Evolutionary conservation across 2,329 filamentous ascomycete genomes (phyloP), one percentile per base, ranked within the genome.

Genomic region (Apiospora pterosperma): DNA sequence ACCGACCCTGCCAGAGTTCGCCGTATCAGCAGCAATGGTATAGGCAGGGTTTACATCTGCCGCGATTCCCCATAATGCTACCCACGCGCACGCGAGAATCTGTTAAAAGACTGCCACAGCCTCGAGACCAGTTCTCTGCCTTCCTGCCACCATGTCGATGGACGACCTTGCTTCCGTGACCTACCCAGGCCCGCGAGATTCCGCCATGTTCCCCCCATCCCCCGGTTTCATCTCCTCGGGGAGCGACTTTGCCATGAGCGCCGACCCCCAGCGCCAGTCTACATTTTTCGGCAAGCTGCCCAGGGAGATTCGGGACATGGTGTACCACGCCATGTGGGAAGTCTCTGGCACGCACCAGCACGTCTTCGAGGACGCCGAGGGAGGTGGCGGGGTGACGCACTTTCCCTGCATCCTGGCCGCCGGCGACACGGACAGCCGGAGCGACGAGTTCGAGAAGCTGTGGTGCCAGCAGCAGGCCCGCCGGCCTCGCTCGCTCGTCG

Each of bases 231-330:
- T 36, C 60, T 42, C 38, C 8, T 19, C 38, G 7, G 39, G 60
- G 7, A 62, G 31, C 52, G 60, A 44, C 34, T 63, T 68, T 28
- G 59, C 44, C 36, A 66, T 34, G 36, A 67, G 64, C 12, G 64
- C 67, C 12, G 31, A 68, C 61, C 36, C 42, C 25, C 68, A 74
- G 36, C 62, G 65, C 23, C 36, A 63, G 14, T 71, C 67, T 7
- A 61, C 5, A 4, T 67, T 73, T 58, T 71, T 70, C 42, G 63
- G 67, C 5, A 64, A 41, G 25, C 59, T 71, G 4, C 66, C 69
- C n/a, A 55, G 66, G 6, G 69, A 73, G 61, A 68, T 71, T 11
- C 61, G 70, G 36, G 67, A 71, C 28, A 70, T 69, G 65, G 68
- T 71, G n/a, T 71, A 71, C 48, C 44, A 61, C 36, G 67, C 69